Evolutionary conservation across 805 yeast genomes (phyloP), one percentile per base, ranked within the genome.

Genomic region (Spathaspora girioi): DNA sequence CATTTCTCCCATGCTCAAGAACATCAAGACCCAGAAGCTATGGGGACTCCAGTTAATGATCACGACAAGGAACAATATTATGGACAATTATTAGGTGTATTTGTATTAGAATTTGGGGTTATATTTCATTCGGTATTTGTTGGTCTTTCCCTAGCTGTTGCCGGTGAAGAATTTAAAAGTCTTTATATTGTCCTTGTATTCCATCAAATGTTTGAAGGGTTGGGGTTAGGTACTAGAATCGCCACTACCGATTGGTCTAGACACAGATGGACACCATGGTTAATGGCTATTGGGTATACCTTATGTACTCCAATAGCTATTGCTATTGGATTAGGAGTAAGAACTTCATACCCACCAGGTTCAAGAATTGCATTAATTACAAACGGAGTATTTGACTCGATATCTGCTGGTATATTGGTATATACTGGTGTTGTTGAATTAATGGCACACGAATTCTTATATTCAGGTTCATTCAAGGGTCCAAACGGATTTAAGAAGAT

Each of bases 141-240:
- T 51, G 96, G 96, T 23, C 73, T 89, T 48, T 78, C 94, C 0
- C 73, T 89, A 45, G 88, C 94, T 1, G 87, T 87, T 15, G 75
- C 94, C 4, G 94, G 92, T 46, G 86, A 81, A 2, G 93, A 86
- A 63, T 89, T 88, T 63, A 79, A 73, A 52, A 79, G 88, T 5
- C 71, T 89, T 47, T 88, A 86, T 66, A 78, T 86, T 55, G 96
- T 86, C n/a, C 55, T 73, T 43, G 80, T 84, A 4, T 83, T 82
- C 75, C 91, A 89, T 65, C 96, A 89, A 68, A 75, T 84, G 74
- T 89, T 89, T 62, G 96, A 89, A 70, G 96, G 96, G 47, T 75
- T 89, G 46, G 96, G 96, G 53, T 73, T 89, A 56, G 96, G 96
- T 20, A 79, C 93, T 8, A 80, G 96, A 66, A 67, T 73, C 49